These are phyloP conservation scores for Penicillium cosmopolitanum DNA, from an alignment of 495 filamentous ascomycete species.

Conservation along the genomic window DNA sequence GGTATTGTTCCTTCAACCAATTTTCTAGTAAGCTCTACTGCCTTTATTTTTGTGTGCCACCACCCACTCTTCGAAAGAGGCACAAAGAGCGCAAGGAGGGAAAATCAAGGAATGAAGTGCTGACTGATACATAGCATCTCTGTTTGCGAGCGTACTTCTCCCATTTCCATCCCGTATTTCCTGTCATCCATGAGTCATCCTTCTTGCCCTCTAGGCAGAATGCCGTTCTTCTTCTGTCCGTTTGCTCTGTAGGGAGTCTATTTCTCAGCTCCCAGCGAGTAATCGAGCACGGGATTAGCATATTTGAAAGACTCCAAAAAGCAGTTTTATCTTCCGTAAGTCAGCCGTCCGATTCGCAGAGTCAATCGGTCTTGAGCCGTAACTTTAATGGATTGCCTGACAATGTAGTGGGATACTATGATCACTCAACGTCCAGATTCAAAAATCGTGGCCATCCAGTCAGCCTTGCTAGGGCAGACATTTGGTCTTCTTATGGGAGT, in stretches of 20 bases:
- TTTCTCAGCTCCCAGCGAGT: conserved; percentile 32
- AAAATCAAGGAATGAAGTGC: too few relatives aligned
- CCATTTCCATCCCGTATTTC: conserved; percentile 33
- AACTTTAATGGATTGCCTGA: neutral
- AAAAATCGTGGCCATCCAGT: conserved; percentile 32
- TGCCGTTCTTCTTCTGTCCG: conserved; percentile 17
- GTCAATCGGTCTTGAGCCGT: too few relatives aligned
- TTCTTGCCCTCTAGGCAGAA: conserved; percentile 29
- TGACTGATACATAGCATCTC: too few relatives aligned
- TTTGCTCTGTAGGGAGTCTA: conserved; percentile 37
- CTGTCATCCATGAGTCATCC: conserved; percentile 33
- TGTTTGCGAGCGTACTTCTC: conserved; percentile 37
- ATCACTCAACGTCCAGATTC: conserved; percentile 2
- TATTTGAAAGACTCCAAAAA: conserved; percentile 40
- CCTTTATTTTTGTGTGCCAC: too few relatives aligned
- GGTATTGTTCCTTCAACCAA: conserved; percentile 28
- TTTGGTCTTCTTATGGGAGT: conserved; percentile 41
- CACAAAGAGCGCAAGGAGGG: too few relatives aligned
- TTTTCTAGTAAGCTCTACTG: conserved; percentile 23
- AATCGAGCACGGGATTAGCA: conserved; percentile 27
- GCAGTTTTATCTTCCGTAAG: conserved; percentile 34
- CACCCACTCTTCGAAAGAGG: too few relatives aligned
- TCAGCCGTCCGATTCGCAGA: too few relatives aligned
- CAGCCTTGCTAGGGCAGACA: conserved; percentile 38
- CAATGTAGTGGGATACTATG: conserved; percentile 22